phyloP scores from a whole-genome alignment of 176 grass and related monocot genomes.

The Paspalum notatum region DNA sequence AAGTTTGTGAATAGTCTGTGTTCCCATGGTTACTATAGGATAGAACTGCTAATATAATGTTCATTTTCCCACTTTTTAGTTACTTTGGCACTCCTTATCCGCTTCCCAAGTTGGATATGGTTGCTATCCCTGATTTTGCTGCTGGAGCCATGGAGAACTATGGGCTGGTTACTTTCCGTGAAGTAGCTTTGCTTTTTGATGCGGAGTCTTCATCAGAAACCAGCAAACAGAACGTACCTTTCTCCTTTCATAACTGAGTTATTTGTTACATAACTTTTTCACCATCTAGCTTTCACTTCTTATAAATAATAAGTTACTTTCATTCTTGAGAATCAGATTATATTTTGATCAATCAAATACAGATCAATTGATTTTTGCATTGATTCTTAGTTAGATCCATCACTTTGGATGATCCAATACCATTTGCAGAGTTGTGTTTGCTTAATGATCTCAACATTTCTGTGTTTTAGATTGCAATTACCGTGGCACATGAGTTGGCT shows the following conservation, averaged over 20 bases:
- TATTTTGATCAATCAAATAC: not conserved
- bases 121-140: slow-evolving; percentile 90
- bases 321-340: not conserved
- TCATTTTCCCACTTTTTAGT: slow-evolving; percentile 43
- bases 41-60: slow-evolving; percentile 25
- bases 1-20: slow-evolving; percentile 2
- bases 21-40: not conserved
- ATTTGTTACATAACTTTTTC: slow-evolving; percentile 22
- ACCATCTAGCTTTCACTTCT: slow-evolving; percentile 19
- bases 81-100: slow-evolving; percentile 90
- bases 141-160: slow-evolving; percentile 95
- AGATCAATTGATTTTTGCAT: not conserved
- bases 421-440: slow-evolving; percentile 8
- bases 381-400: slow-evolving; percentile 10
- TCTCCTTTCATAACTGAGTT: slow-evolving; percentile 12
- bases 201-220: slow-evolving; percentile 57
- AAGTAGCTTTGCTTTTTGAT: slow-evolving; percentile 81
- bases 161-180: slow-evolving; percentile 80
- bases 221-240: slow-evolving; percentile 58
- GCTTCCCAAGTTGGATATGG: slow-evolving; percentile 96
- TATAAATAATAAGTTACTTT: not conserved
- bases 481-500: slow-evolving; percentile 92
- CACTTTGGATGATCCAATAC: not conserved
- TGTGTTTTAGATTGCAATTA: slow-evolving; percentile 82
- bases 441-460: slow-evolving; percentile 26